Percentiles rank a stretch among this genome's conserved stretches.
These are phyloP conservation scores for Yarrowia keelungensis DNA, from an alignment of 805 yeast species.

Conservation along the genomic window DNA sequence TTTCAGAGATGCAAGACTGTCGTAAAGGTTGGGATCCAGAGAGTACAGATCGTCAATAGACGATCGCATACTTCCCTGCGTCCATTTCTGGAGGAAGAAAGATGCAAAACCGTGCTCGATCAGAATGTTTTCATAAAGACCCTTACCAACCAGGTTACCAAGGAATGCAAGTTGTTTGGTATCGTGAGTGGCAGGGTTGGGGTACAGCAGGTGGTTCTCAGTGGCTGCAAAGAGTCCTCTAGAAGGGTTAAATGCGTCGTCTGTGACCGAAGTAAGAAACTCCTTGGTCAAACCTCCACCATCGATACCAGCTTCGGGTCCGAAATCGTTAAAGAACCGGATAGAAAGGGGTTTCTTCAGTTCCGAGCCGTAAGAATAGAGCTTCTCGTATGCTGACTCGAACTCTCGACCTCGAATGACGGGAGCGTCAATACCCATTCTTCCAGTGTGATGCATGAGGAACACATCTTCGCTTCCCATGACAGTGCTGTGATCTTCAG, in stretches of 20 bases:
- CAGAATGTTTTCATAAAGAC: constrained; percentile 81
- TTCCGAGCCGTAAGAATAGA: constrained; percentile 59
- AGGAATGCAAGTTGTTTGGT: constrained; percentile 59
- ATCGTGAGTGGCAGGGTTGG: constrained; percentile 64
- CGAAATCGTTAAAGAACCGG: constrained; percentile 72
- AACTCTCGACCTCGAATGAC: constrained; percentile 74
- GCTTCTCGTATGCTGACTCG: constrained; percentile 73
- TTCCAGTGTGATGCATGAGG: constrained; percentile 38
- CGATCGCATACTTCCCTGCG: constrained; percentile 50
- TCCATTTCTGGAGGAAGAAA: constrained; percentile 78
- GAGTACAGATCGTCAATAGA: constrained; percentile 80
- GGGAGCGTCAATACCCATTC: constrained; percentile 53
- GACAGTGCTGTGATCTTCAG: constrained; percentile 53
- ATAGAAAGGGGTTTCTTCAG: constrained; percentile 70
- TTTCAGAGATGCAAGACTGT: constrained; percentile 56
- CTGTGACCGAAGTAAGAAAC: constrained; percentile 73
- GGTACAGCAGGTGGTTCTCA: constrained; percentile 69
- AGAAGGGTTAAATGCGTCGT: constrained; percentile 65
- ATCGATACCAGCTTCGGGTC: constrained; percentile 89
- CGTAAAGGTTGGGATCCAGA: constrained; percentile 71
- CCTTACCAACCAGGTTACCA: constrained; percentile 87
- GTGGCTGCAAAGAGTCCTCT: constrained; percentile 55
- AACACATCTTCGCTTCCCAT: constrained; percentile 14
- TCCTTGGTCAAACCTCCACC: constrained; percentile 98
- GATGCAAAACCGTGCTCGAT: constrained; percentile 87